phyloP scores from a whole-genome alignment of 371 early-diverging fungal genomes.

The Nematocida major region DNA sequence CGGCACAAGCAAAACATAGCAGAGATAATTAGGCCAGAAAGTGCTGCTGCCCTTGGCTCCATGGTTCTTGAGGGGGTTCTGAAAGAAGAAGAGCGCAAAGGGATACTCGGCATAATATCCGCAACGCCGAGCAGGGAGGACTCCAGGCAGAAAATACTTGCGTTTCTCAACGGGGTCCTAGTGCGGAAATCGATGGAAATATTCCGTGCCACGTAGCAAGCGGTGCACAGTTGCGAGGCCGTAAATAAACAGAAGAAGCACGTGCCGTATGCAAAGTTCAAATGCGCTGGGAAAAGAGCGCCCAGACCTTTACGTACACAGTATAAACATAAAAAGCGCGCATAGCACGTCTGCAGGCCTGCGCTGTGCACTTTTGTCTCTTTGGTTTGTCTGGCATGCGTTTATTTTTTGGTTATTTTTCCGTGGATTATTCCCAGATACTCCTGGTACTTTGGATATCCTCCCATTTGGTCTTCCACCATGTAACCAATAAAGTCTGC shows the following conservation, averaged over 20 bases:
- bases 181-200: no score
- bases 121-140: no score
- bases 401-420: conserved; percentile 50
- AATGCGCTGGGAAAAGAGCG: no score
- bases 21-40: background rate
- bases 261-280: no score
- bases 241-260: no score
- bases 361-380: background rate
- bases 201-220: no score
- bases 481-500: conserved; percentile 55
- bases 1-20: conserved; percentile 1
- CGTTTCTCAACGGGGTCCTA: no score
- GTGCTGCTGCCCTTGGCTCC: background rate
- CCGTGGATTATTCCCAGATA: conserved; percentile 56
- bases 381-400: background rate
- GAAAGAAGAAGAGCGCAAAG: background rate
- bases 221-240: no score
- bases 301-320: no score
- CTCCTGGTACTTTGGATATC: conserved; percentile 45
- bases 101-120: no score
- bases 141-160: no score
- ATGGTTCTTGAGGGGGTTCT: background rate
- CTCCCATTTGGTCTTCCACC: conserved; percentile 61
- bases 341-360: background rate
- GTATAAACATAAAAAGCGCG: background rate